These are phyloP conservation scores for Pseudogymnoascus verrucosus DNA, from an alignment of 2,329 filamentous ascomycete species.

Conservation along the genomic window DNA sequence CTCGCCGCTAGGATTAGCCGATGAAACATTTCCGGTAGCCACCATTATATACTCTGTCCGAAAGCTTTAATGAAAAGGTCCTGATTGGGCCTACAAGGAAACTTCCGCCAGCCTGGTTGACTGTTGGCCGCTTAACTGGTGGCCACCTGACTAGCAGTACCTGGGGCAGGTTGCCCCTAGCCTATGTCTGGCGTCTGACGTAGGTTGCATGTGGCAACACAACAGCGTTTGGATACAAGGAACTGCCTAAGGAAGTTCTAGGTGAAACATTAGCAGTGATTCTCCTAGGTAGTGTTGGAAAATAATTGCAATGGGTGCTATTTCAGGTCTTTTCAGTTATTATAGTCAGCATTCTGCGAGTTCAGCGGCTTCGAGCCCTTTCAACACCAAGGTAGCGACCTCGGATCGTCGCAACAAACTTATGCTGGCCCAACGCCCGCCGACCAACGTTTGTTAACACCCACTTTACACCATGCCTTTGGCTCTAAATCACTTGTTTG, in stretches of 20 bases:
- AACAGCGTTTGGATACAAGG: neutral
- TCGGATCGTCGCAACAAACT: conserved; percentile 16
- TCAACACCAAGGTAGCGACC: conserved; percentile 1
- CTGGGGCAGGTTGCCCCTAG: neutral
- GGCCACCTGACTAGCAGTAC: neutral
- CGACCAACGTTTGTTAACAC: conserved; percentile 7
- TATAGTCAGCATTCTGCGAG: conserved; percentile 32
- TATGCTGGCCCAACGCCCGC: neutral
- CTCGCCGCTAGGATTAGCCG: neutral
- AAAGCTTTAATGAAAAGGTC: neutral
- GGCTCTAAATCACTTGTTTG: conserved; percentile 40
- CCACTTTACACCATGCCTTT: conserved; percentile 52
- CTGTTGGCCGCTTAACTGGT: neutral
- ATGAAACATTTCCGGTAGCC: neutral
- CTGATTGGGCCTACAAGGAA: neutral
- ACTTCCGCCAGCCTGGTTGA: neutral
- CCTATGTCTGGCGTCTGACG: neutral
- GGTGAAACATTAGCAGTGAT: neutral
- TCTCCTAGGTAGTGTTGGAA: neutral
- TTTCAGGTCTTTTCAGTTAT: conserved; percentile 75
- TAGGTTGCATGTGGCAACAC: neutral
- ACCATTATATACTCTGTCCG: neutral
- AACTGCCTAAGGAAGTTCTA: neutral
- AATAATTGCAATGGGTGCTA: conserved; percentile 19
- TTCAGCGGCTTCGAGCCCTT: conserved; percentile 26